Percentiles rank a stretch among this genome's conserved stretches.
Evolutionary conservation across 2,329 filamentous ascomycete species (phyloP).

Genomic region (Penicillium aurantiogriseum): DNA sequence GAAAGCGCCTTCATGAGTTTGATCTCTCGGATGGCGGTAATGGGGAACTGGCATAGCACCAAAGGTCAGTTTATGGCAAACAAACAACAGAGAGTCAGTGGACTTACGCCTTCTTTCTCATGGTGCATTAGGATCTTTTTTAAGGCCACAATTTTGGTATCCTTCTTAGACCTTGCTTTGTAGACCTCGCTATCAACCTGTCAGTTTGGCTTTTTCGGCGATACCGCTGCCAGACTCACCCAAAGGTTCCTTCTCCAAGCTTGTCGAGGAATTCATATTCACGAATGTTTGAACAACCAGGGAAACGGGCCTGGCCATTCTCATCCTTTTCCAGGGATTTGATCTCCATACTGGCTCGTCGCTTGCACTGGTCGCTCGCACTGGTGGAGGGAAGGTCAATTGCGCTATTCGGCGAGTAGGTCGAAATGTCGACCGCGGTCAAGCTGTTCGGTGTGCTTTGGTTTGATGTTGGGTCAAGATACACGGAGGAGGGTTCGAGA

Average conservation of each 20-base stretch:
- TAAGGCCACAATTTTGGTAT: conserved; percentile 74
- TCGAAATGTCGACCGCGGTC: background rate
- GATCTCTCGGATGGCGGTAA: conserved; percentile 94
- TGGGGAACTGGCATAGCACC: conserved; percentile 65
- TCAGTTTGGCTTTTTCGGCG: conserved; percentile 9
- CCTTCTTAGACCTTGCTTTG: conserved; percentile 75
- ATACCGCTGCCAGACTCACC: conserved; percentile 53
- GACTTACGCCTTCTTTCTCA: conserved; percentile 84
- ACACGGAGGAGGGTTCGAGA: background rate
- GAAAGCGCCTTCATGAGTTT: conserved; percentile 95
- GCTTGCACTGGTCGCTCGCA: background rate
- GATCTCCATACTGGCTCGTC: conserved; percentile 33
- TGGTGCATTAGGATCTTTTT: conserved; percentile 99
- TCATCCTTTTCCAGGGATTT: conserved; percentile 47
- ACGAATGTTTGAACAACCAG: conserved; percentile 68
- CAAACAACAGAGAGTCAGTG: background rate
- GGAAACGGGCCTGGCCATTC: conserved; percentile 61
- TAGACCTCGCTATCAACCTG: conserved; percentile 71
- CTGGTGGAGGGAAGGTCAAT: background rate
- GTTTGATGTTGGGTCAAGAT: background rate
- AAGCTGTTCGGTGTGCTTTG: background rate
- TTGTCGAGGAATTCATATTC: conserved; percentile 45
- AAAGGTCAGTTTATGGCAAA: background rate
- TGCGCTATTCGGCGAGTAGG: background rate
- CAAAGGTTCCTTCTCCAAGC: conserved; percentile 94